Evolutionary conservation across 148 eudicot species (phyloP), one percentile per base, ranked within the genome.

Genomic region (Oxyria digyna): DNA sequence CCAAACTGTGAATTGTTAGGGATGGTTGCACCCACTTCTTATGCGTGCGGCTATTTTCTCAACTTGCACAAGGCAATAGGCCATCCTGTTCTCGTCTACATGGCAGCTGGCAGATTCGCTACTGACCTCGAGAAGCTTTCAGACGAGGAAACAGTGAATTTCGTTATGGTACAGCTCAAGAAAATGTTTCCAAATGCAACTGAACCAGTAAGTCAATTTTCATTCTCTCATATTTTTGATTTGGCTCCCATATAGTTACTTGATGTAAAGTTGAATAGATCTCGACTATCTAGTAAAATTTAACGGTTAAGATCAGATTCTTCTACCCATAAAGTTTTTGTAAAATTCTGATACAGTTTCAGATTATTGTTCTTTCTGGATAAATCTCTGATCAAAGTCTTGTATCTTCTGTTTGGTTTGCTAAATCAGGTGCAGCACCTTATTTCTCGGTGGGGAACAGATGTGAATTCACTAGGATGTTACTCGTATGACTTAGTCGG

Each of bases 51-150:
- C 65, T 95, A 95, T 87, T 95, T 95, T 80, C 96, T 95, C 38
- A 95, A 95, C 73, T 86, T 95, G 43, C 97, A 95, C 80, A 95
- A 95, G 73, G 99, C 96, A 38, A 87, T 85, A 27, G 96, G 99
- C 20, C 88, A 85, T 57, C 99, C 97, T 17, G 91, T 95, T 14
- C 92, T 95, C 42, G 99, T 95, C 68, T 95, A 91, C 73, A 95
- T 95, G 99, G 89, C 91, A 66, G 96, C 99, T 59, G 99, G 99
- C 67, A 86, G 91, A 69, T 87, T 82, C 77, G 97, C 99, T 62
- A 70, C 71, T 72, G 91, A 88, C 80, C 86, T 91, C 32, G 99
- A 95, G 83, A 84, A 85, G 79, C 85, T 87, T 38, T 88, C 99
- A n/a, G 89, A 95, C 67, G 87, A 95, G 74, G 74, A 81, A 50